Evolutionary conservation across 495 filamentous ascomycete species (phyloP).

Genomic region (Aspergillus campestris): DNA sequence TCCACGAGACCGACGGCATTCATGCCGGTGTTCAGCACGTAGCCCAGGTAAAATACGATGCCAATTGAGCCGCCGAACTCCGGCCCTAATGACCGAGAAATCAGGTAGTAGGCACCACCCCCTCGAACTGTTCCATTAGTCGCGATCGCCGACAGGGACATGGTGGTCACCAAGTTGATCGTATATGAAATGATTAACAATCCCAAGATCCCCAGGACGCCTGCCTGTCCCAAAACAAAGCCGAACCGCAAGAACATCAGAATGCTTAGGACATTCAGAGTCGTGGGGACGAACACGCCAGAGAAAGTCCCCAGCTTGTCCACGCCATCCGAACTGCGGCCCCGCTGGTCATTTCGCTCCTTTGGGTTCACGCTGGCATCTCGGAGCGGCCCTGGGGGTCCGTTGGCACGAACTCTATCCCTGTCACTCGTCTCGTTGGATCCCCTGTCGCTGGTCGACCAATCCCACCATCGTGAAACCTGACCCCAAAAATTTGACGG

Average conservation of each 20-base stretch:
- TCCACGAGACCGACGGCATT: conserved; percentile 84
- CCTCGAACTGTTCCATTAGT: conserved; percentile 85
- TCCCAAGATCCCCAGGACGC: conserved; percentile 70
- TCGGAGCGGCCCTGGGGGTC: conserved; percentile 17
- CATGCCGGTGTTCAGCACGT: conserved; percentile 79
- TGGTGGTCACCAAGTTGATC: conserved; percentile 75
- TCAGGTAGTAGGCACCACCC: conserved; percentile 83
- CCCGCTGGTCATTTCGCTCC: conserved; percentile 30
- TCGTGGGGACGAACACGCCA: conserved; percentile 80
- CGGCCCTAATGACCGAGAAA: conserved; percentile 76
- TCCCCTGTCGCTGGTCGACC: conserved; percentile 5
- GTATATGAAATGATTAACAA: conserved; percentile 64
- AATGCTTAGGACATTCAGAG: conserved; percentile 83
- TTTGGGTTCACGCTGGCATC: conserved; percentile 25
- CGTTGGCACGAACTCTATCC: conserved; percentile 6
- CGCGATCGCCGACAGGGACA: conserved; percentile 82
- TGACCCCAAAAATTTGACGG: conserved; percentile 16
- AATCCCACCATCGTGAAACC: conserved; percentile 24
- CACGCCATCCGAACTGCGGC: conserved; percentile 39
- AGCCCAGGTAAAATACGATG: conserved; percentile 79
- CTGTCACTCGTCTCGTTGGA: conserved; percentile 4
- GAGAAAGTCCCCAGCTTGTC: conserved; percentile 67
- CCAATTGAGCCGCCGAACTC: conserved; percentile 91
- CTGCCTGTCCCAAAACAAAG: conserved; percentile 69
- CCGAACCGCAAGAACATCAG: conserved; percentile 86